Evolutionary conservation across 1,284 basidiomycete genomes (phyloP).

Genomic region (Cutaneotrichosporon mucoides): DNA sequence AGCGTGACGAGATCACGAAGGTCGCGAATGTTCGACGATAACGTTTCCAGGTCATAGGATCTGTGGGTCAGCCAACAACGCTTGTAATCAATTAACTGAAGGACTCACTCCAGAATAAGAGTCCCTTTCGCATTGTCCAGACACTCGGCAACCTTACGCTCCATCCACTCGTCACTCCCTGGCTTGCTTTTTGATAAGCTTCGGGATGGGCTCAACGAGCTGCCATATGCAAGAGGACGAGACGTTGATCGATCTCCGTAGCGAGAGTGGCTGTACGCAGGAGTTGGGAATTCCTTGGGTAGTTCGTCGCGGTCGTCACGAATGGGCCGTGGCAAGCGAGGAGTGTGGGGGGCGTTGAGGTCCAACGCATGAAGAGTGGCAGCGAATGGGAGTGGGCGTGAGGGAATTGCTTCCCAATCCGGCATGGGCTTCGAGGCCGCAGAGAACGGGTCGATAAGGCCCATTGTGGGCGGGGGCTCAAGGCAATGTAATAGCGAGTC

Average conservation of each 20-base stretch:
- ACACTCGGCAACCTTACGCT: conserved; percentile 31
- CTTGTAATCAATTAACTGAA: not conserved
- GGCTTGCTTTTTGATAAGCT: not conserved
- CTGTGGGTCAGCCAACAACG: conserved; percentile 21
- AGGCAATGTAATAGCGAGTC: too few species aligned
- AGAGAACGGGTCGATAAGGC: conserved; percentile 41
- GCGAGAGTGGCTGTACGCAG: conserved; percentile 24
- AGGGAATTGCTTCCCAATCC: conserved; percentile 34
- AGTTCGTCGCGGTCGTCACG: conserved; percentile 18
- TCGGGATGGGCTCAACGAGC: not conserved
- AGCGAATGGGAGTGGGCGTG: conserved; percentile 39
- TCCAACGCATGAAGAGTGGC: conserved; percentile 35
- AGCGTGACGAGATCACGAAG: conserved; percentile 42
- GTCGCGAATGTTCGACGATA: conserved; percentile 43
- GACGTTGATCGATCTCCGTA: conserved; percentile 7
- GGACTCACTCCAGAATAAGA: conserved; percentile 33
- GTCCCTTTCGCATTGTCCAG: conserved; percentile 32
- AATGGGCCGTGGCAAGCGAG: conserved; percentile 14
- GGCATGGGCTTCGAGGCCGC: conserved; percentile 41
- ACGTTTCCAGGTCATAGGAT: conserved; percentile 21
- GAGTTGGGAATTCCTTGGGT: conserved; percentile 21
- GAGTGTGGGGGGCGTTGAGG: conserved; percentile 12
- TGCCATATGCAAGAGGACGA: not conserved
- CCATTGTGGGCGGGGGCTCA: conserved; percentile 17
- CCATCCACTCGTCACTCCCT: conserved; percentile 45